Base-by-base conservation (phyloP, 257 asterid species). In the Nicotiana paniculata region DNA sequence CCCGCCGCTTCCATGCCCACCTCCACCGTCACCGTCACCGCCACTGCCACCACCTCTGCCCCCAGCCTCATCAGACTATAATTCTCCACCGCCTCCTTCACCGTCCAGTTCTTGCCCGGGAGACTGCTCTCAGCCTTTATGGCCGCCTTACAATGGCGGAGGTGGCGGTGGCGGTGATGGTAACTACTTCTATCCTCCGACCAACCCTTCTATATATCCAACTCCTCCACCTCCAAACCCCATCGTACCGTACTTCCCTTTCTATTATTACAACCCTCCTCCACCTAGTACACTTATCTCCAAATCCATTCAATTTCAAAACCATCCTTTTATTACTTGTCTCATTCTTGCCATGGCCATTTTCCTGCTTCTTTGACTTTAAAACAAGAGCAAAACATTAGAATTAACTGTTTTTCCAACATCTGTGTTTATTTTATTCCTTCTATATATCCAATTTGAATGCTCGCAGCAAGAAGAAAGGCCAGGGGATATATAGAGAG, bases 201-300 rank as follows among this genome's bases (percentile, higher is more conserved):
- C 90, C 37, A 17, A 78, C 10, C 85, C 89, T 18, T 57, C 55
- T 43, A 83, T 72, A 5, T 84, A 21, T 77, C 70, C 82, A 0
- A 79, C 72, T 4, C 95, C 94, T 17, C 86, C 92, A 54, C 94
- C 96, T n/a, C 97, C 97, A 3, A 88, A 86, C 70, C 93, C 91
- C 9, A 84, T 90, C 59, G 67, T 86, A 12, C 86, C 94, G 0
- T 90, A 90, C 62, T 92, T 77, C 63, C 97, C 98, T 3, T 89
- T 4, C 77, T 89, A 90, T 84, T 87, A 12, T 77, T 18, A 87
- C 81, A 86, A 17, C 67, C 90, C 91, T 1, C 90, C 95, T 1
- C 88, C 97, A 16, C 84, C 88, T 30, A 82, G 82, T 72, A 10
- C 80, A 9, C 43, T 72, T 13, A 75, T 10, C 11, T 85, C 88